Conservation (phyloP, 495 filamentous ascomycete species). For the Neurospora terricola region DNA sequence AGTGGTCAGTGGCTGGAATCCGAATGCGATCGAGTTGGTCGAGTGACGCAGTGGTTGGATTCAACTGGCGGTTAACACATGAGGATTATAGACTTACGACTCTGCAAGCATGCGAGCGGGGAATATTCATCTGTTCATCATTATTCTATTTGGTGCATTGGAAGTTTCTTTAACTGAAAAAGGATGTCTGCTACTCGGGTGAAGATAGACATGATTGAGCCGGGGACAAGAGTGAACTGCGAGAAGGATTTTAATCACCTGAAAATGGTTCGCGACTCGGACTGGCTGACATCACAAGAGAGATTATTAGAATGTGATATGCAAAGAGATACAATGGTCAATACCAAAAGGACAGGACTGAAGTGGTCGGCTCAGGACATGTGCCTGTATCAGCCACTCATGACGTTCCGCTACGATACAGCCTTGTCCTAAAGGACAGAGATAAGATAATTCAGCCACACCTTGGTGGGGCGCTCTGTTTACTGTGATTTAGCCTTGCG, state of each 20-base stretch:
- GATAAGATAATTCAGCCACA: background rate
- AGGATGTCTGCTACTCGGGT: background rate
- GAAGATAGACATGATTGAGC: background rate
- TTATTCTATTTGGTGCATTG: background rate
- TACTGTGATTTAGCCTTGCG: background rate
- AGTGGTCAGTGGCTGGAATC: background rate
- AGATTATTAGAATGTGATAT: background rate
- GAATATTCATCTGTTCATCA: background rate
- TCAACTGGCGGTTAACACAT: background rate
- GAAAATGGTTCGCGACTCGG: background rate
- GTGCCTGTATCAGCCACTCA: background rate
- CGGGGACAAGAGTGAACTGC: background rate
- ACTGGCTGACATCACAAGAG: background rate
- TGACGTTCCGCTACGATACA: background rate
- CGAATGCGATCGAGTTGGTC: background rate
- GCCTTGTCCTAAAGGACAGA: background rate
- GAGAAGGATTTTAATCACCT: background rate
- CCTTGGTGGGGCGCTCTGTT: background rate
- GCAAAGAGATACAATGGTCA: background rate
- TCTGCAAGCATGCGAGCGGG: background rate
- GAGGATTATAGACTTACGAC: background rate
- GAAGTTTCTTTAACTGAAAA: background rate
- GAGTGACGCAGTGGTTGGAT: background rate
- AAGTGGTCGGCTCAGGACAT: background rate
- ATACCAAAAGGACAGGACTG: background rate